A percentile compares a stretch with the other conserved stretches of the same genome.
Evolutionary conservation across 2,329 filamentous ascomycete genomes (phyloP).

Genomic region (Colletotrichum melonis): DNA sequence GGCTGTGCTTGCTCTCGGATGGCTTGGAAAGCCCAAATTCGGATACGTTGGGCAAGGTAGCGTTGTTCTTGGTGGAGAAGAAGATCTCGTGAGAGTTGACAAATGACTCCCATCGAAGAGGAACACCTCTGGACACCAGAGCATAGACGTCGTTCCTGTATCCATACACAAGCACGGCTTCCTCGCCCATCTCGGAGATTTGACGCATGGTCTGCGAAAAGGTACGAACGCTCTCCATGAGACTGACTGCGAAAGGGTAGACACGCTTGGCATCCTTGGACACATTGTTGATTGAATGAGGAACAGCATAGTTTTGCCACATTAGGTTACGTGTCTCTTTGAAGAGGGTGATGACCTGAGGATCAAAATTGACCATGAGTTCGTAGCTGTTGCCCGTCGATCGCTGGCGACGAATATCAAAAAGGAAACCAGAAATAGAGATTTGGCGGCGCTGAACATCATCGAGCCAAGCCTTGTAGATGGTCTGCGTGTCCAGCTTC

Average conservation of each 20-base stretch:
- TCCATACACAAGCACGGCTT: conserved; percentile 87
- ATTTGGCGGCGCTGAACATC: conserved; percentile 91
- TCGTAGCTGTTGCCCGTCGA: conserved; percentile 92
- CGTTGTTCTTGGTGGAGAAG: conserved; percentile 65
- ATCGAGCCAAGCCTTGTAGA: conserved; percentile 95
- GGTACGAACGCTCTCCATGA: conserved; percentile 99
- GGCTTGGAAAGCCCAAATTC: conserved; percentile 62
- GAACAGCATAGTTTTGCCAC: conserved; percentile 95
- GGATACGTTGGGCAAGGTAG: conserved; percentile 47
- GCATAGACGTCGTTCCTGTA: conserved; percentile 91
- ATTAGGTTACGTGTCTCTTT: conserved; percentile 97
- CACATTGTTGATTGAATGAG: conserved; percentile 93
- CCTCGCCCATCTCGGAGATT: conserved; percentile 87
- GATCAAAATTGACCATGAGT: conserved; percentile 94
- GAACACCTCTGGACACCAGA: conserved; percentile 87
- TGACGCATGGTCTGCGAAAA: conserved; percentile 88
- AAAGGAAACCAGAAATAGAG: conserved; percentile 90
- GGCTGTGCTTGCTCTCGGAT: conserved; percentile 91
- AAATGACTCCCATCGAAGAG: conserved; percentile 96
- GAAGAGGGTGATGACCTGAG: conserved; percentile 96
- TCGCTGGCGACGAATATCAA: conserved; percentile 87
- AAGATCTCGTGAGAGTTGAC: conserved; percentile 94
- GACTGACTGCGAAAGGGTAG: conserved; percentile 95
- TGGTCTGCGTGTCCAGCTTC: conserved; percentile 92
- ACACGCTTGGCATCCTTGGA: conserved; percentile 99